Evolutionary conservation across 1,284 basidiomycete species (phyloP).

Genomic region (Bothia castanella): DNA sequence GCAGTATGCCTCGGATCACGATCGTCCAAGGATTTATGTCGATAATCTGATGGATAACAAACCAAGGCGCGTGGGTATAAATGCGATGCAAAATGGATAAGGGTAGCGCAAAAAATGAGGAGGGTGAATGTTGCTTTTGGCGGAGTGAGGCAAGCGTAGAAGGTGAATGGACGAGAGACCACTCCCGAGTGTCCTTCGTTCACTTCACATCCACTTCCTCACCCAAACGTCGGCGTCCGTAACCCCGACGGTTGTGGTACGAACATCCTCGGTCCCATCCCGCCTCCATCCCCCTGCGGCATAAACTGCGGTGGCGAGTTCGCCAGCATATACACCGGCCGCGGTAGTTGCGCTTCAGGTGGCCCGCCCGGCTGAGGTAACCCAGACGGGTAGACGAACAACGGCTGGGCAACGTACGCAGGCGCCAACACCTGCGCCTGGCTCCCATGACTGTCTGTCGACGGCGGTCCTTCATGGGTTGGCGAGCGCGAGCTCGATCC

Average conservation of each 20-base stretch:
- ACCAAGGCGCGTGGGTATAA: background rate
- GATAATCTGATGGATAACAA: background rate
- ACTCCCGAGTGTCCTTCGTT: background rate
- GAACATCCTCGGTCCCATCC: constrained; percentile 22
- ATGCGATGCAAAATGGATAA: constrained; percentile 4
- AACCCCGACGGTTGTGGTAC: constrained; percentile 29
- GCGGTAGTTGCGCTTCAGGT: constrained; percentile 20
- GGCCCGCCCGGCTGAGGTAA: constrained; percentile 30
- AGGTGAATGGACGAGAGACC: background rate
- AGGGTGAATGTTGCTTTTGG: too few relatives aligned
- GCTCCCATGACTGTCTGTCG: constrained; percentile 32
- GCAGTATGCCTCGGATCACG: too few relatives aligned
- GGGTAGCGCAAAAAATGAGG: background rate
- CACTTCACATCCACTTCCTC: background rate
- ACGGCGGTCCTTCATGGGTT: constrained; percentile 27
- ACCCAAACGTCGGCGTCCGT: constrained; percentile 27
- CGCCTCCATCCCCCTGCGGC: constrained; percentile 21
- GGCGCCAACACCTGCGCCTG: constrained; percentile 28
- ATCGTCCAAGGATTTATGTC: too few relatives aligned
- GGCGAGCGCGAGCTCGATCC: constrained; percentile 29
- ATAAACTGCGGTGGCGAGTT: constrained; percentile 28
- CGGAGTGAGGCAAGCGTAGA: too few relatives aligned
- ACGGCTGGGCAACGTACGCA: constrained; percentile 33
- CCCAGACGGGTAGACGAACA: constrained; percentile 33
- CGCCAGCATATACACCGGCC: constrained; percentile 32